Evolutionary conservation across 164 flowering plant species (phyloP).

Genomic region (Kalanchoe fedtschenkoi): DNA sequence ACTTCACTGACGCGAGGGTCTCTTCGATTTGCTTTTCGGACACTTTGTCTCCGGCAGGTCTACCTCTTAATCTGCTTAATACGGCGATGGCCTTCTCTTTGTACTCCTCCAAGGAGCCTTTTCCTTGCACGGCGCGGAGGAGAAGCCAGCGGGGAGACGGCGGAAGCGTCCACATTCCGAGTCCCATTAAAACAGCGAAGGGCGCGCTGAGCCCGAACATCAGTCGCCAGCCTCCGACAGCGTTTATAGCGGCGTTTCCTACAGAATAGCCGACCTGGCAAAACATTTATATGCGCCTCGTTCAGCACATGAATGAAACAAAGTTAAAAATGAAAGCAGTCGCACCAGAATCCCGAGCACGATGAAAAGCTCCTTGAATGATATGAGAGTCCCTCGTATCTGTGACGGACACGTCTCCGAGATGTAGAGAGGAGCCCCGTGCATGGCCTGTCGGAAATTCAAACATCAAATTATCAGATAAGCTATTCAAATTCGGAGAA

Average conservation of each 20-base stretch:
- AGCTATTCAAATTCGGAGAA: background rate
- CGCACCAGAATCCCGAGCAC: slow-evolving; percentile 89
- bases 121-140: slow-evolving; percentile 84
- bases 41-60: slow-evolving; percentile 55
- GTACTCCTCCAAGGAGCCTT: slow-evolving; percentile 52
- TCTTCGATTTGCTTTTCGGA: slow-evolving; percentile 78
- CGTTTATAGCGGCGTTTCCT: slow-evolving; percentile 62
- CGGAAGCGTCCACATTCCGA: slow-evolving; percentile 86
- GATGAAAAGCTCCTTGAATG: slow-evolving; percentile 81
- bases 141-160: slow-evolving; percentile 91
- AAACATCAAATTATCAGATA: background rate
- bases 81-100: slow-evolving; percentile 68
- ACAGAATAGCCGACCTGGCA: slow-evolving; percentile 77
- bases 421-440: slow-evolving; percentile 93
- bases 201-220: slow-evolving; percentile 80
- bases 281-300: background rate
- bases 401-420: slow-evolving; percentile 91
- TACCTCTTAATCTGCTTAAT: slow-evolving; percentile 64
- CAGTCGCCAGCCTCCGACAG: slow-evolving; percentile 89
- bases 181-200: slow-evolving; percentile 64
- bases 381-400: slow-evolving; percentile 87
- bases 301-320: background rate
- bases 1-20: slow-evolving; percentile 55
- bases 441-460: slow-evolving; percentile 75
- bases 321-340: background rate